Conservation (phyloP, 805 yeast species). For the Sugiyamaella mastotermitis region DNA sequence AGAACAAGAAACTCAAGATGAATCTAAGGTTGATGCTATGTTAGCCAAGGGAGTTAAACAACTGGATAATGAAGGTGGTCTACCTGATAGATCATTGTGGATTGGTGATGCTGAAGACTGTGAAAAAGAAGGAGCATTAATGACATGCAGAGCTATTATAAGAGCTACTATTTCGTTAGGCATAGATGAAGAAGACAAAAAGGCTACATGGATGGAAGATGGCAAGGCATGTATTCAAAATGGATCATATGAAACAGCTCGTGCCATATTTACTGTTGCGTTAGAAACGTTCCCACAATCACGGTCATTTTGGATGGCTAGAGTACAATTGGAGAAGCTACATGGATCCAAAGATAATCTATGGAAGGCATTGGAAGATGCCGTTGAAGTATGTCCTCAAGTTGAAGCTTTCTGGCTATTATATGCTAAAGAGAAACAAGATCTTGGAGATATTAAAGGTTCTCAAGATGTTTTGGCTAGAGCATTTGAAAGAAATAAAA, state of each 20-base stretch:
- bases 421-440: slow-evolving; percentile 70
- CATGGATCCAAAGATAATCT: slow-evolving; percentile 27
- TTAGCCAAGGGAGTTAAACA: slow-evolving; percentile 45
- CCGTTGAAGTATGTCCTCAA: slow-evolving; percentile 46
- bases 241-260: slow-evolving; percentile 33
- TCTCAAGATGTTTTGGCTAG: slow-evolving; percentile 50
- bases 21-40: slow-evolving; percentile 36
- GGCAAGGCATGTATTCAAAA: slow-evolving; percentile 30
- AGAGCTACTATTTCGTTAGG: slow-evolving; percentile 34
- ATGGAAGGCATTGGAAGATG: slow-evolving; percentile 45
- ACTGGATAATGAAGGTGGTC: slow-evolving; percentile 32
- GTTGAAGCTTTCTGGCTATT: slow-evolving; percentile 51
- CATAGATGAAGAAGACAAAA: slow-evolving; percentile 25
- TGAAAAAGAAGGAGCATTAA: slow-evolving; percentile 40
- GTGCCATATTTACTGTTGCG: slow-evolving; percentile 43
- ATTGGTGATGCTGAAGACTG: slow-evolving; percentile 47
- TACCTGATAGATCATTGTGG: slow-evolving; percentile 44
- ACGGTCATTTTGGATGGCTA: slow-evolving; percentile 22
- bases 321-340: slow-evolving; percentile 25
- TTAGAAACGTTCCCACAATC: slow-evolving; percentile 43
- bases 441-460: slow-evolving; percentile 39
- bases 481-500: slow-evolving; percentile 41
- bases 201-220: slow-evolving; percentile 32
- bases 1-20: slow-evolving; percentile 42
- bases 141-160: slow-evolving; percentile 52